phyloP scores from a whole-genome alignment of 805 yeast species.

The Groenewaldozyma tartarivorans region DNA sequence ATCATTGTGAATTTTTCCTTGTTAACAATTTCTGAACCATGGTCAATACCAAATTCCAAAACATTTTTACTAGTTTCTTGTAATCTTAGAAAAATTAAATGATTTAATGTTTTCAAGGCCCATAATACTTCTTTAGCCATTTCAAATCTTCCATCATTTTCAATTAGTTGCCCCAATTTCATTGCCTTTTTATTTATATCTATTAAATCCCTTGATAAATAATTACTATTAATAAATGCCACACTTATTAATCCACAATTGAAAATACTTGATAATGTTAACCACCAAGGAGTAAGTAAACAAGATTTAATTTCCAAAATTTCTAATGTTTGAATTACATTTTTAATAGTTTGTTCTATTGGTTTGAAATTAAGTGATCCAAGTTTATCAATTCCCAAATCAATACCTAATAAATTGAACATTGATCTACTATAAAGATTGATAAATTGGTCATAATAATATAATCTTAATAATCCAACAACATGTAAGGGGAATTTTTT shows the following conservation, averaged over 20 bases:
- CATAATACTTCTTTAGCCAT: conserved; percentile 57
- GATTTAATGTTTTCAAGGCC: conserved; percentile 49
- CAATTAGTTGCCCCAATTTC: background rate
- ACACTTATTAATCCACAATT: background rate
- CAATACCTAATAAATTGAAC: background rate
- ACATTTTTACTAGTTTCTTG: conserved; percentile 33
- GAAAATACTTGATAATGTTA: background rate
- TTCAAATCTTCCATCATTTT: conserved; percentile 17
- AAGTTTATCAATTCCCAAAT: background rate
- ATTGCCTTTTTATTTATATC: background rate
- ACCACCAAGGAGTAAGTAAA: conserved; percentile 1
- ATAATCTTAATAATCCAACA: background rate
- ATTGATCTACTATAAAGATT: background rate
- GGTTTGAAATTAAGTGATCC: background rate
- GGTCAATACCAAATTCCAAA: conserved; percentile 39
- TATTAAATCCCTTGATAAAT: conserved; percentile 8
- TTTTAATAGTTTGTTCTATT: background rate
- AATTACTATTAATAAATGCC: background rate
- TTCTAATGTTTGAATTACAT: background rate
- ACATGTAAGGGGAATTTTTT: background rate
- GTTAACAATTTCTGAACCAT: conserved; percentile 44
- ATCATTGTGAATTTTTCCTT: conserved; percentile 38
- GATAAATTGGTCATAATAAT: background rate
- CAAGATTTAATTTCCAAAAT: background rate
- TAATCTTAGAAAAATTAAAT: conserved; percentile 38